A percentile compares a stretch with the other conserved stretches of the same genome.
Evolutionary conservation across 2,329 filamentous ascomycete genomes (phyloP).

Genomic region (Davidsoniella eucalypti): DNA sequence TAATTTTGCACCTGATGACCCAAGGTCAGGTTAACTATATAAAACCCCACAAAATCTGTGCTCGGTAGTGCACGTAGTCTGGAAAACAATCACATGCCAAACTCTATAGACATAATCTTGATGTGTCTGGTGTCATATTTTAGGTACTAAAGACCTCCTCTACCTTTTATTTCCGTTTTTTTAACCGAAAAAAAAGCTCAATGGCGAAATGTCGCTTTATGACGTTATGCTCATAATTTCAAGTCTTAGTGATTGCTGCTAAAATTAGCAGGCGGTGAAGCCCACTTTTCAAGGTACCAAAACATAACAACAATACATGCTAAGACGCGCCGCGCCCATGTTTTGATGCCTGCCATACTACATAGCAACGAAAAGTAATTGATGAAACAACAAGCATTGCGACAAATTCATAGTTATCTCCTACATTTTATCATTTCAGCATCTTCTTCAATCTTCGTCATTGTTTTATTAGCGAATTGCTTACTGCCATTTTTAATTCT

Average conservation of each 20-base stretch:
- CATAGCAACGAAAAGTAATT: neutral
- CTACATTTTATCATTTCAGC: neutral
- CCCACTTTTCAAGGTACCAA: conserved; percentile 13
- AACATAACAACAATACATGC: conserved; percentile 1
- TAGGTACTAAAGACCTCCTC: no score
- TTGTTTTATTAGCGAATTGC: no score
- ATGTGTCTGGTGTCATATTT: no score
- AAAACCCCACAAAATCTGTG: neutral
- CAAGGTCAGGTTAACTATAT: neutral
- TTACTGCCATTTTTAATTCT: no score
- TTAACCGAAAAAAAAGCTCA: neutral
- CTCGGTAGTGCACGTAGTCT: neutral
- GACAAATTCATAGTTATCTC: neutral
- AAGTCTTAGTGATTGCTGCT: neutral
- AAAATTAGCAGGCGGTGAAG: conserved; percentile 15
- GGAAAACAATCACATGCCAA: neutral
- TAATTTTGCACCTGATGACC: no score
- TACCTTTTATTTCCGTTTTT: neutral
- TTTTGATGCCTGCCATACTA: neutral
- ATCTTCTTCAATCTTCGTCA: neutral
- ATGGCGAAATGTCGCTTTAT: neutral
- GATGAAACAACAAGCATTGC: neutral
- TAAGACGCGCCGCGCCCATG: conserved; percentile 9
- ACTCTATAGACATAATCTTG: neutral
- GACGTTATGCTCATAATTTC: neutral